Percentiles rank a stretch among this genome's conserved stretches.
Conservation (phyloP, 208 protist genomes). For the Wallacemonas sp. region DNA sequence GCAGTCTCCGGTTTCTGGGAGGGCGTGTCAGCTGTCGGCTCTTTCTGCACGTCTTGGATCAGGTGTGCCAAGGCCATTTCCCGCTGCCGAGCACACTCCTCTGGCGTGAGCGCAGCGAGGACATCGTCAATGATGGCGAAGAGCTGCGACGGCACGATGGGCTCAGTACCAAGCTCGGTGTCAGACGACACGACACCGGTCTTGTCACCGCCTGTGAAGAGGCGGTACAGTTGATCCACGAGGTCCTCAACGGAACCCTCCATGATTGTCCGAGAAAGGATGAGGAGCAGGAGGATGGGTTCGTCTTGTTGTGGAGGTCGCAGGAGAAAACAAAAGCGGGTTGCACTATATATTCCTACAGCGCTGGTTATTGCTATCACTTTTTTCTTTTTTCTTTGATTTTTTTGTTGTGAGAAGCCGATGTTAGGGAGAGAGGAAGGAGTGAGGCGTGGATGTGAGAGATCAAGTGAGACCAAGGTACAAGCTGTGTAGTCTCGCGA, state of each 20-base stretch:
- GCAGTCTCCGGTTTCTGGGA: not conserved
- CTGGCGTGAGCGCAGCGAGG: not conserved
- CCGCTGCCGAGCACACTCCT: not conserved
- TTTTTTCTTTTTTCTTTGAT: no score
- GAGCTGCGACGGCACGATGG: constrained; percentile 1
- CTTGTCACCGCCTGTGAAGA: constrained; percentile 6
- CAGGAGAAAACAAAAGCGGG: no score
- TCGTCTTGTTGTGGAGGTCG: not conserved
- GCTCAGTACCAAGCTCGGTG: not conserved
- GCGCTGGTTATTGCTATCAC: no score
- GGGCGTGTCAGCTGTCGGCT: not conserved
- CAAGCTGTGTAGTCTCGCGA: no score
- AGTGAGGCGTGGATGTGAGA: no score
- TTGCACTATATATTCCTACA: no score
- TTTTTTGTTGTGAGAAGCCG: no score
- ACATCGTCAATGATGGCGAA: constrained; percentile 16
- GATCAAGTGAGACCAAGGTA: no score
- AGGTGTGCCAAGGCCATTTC: not conserved
- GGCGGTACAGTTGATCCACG: constrained; percentile 7
- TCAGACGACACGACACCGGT: constrained; percentile 5
- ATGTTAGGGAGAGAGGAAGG: no score
- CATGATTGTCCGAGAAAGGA: not conserved
- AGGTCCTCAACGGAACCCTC: constrained; percentile 14
- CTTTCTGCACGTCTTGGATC: not conserved
- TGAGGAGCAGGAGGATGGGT: not conserved